A percentile compares a stretch with the other conserved stretches of the same genome.
Evolutionary conservation across 805 yeast species (phyloP).

Genomic region (Jamesozyma spencerorum): DNA sequence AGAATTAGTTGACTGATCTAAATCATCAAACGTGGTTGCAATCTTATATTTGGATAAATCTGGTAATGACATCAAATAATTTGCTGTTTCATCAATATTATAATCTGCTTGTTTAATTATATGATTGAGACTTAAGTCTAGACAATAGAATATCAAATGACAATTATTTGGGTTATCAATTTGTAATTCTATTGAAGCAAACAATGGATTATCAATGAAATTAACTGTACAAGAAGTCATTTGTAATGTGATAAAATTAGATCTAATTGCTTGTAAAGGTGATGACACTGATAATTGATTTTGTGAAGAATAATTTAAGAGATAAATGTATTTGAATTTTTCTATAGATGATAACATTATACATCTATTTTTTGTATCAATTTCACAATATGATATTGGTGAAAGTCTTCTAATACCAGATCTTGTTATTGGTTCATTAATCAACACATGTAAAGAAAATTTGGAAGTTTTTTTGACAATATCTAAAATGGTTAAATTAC

Average conservation of each 20-base stretch:
- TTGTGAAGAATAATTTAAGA: conserved; percentile 42
- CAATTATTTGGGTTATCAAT: conserved; percentile 23
- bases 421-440: conserved; percentile 62
- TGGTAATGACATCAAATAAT: conserved; percentile 57
- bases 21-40: conserved; percentile 5
- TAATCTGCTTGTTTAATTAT: conserved; percentile 45
- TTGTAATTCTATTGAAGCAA: conserved; percentile 70
- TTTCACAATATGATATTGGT: conserved; percentile 64
- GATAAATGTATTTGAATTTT: conserved; percentile 60
- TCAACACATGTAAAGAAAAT: conserved; percentile 35
- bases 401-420: conserved; percentile 64
- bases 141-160: conserved; percentile 58
- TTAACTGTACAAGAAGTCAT: conserved; percentile 62
- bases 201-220: conserved; percentile 65
- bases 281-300: conserved; percentile 47
- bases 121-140: conserved; percentile 80
- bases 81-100: conserved; percentile 32
- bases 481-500: conserved; percentile 43
- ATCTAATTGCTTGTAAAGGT: conserved; percentile 60
- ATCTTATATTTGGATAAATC: conserved; percentile 28
- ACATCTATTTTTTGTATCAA: conserved; percentile 68
- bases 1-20: conserved; percentile 40
- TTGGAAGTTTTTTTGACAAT: conserved; percentile 9
- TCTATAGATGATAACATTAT: conserved; percentile 65
- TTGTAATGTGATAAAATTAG: conserved; percentile 42